Evolutionary conservation across 2,329 filamentous ascomycete species (phyloP).

Genomic region (Xylaria sp.): DNA sequence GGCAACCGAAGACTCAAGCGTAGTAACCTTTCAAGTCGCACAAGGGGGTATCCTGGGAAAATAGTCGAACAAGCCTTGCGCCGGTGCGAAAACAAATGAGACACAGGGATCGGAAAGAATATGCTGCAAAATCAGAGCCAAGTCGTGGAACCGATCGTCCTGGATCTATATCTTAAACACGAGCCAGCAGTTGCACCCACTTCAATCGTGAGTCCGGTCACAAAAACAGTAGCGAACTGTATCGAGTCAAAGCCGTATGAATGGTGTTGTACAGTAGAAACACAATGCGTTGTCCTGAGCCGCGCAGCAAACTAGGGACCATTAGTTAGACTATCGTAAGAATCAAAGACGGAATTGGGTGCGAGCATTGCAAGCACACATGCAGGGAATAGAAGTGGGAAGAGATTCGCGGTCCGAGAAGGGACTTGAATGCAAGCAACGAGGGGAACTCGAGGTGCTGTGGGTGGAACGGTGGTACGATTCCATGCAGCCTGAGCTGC

Average conservation of each 20-base stretch:
- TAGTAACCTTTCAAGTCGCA: neutral
- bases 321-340: slow-evolving; percentile 14
- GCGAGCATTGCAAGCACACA: neutral
- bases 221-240: slow-evolving; percentile 2
- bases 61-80: slow-evolving; percentile 1
- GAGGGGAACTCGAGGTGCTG: no score
- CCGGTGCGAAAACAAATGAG: slow-evolving; percentile 25
- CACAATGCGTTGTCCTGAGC: slow-evolving; percentile 9
- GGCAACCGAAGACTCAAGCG: slow-evolving; percentile 26
- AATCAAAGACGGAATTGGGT: neutral
- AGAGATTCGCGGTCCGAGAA: slow-evolving; percentile 5
- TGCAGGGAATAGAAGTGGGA: slow-evolving; percentile 11
- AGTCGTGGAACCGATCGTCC: slow-evolving; percentile 21
- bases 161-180: slow-evolving; percentile 23
- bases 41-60: slow-evolving; percentile 2
- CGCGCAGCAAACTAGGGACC: slow-evolving; percentile 16
- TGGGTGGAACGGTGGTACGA: slow-evolving; percentile 15
- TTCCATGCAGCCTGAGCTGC: slow-evolving; percentile 15
- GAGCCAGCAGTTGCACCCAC: slow-evolving; percentile 4
- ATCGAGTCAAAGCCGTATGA: neutral
- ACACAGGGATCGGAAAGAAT: slow-evolving; percentile 9
- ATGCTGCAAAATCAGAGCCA: neutral
- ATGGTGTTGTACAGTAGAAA: slow-evolving; percentile 15
- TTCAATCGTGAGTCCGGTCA: neutral
- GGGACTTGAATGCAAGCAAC: slow-evolving; percentile 1